These are phyloP conservation scores for Cladorrhinum samala DNA, from an alignment of 495 filamentous ascomycete species.

Conservation along the genomic window DNA sequence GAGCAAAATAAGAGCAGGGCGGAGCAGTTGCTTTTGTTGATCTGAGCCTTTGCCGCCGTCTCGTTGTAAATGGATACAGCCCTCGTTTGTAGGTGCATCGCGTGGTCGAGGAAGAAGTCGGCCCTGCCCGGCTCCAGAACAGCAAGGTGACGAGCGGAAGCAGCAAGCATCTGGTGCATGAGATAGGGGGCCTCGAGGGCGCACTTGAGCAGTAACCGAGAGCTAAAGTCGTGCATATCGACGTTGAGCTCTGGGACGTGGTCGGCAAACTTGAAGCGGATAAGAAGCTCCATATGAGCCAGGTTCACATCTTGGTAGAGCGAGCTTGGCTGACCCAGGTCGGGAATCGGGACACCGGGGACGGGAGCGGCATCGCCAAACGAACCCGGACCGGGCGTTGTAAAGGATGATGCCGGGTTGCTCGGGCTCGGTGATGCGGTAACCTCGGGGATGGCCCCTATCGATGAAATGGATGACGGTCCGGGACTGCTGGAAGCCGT, in stretches of 20 bases:
- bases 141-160: slow-evolving; percentile 30
- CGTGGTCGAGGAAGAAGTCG: slow-evolving; percentile 21
- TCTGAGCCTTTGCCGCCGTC: slow-evolving; percentile 15
- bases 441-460: neutral
- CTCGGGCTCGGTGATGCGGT: slow-evolving; percentile 1
- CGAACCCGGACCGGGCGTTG: neutral
- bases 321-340: slow-evolving; percentile 8
- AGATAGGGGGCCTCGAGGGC: slow-evolving; percentile 30
- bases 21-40: slow-evolving; percentile 31
- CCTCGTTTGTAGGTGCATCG: slow-evolving; percentile 29
- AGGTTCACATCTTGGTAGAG: slow-evolving; percentile 24
- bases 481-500: neutral
- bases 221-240: slow-evolving; percentile 11
- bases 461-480: neutral
- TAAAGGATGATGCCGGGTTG: neutral
- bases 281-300: slow-evolving; percentile 33
- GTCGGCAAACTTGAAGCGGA: slow-evolving; percentile 24
- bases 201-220: slow-evolving; percentile 12
- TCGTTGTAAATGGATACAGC: slow-evolving; percentile 35
- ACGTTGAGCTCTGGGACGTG: slow-evolving; percentile 24
- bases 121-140: slow-evolving; percentile 18
- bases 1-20: slow-evolving; percentile 31
- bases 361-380: slow-evolving; percentile 7
- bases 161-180: slow-evolving; percentile 30
- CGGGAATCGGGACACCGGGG: slow-evolving; percentile 13